phyloP scores from a whole-genome alignment of 345 rosid species.

The Eutrema heterophyllum region DNA sequence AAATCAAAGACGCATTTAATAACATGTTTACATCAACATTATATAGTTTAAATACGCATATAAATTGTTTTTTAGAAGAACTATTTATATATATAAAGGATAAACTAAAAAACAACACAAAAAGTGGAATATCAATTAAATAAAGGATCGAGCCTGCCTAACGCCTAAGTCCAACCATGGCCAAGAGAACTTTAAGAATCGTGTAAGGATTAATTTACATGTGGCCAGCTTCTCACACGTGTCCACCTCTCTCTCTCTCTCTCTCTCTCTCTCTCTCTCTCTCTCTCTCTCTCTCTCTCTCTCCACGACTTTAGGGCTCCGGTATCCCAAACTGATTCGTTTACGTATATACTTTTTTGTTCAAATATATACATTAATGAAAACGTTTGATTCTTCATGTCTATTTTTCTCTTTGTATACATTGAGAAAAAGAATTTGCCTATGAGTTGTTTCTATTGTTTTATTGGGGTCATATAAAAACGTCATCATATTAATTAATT shows the following conservation, averaged over 20 bases:
- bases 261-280: not conserved
- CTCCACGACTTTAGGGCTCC: conserved; percentile 31
- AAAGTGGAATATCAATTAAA: not conserved
- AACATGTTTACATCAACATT: not conserved
- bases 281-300: not conserved
- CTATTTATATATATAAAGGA: not conserved
- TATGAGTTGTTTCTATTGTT: not conserved
- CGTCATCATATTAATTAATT: not conserved
- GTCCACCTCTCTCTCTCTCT: not conserved
- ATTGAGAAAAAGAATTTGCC: conserved; percentile 3
- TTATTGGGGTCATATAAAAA: not conserved
- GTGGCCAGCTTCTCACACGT: conserved; percentile 24
- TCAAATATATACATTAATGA: not conserved
- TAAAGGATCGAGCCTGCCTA: conserved; percentile 9
- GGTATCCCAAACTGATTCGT: conserved; percentile 23
- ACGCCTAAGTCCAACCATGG: conserved; percentile 15
- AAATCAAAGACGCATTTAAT: too few relatives aligned
- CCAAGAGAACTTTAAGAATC: conserved; percentile 1
- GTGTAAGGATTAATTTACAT: conserved; percentile 10
- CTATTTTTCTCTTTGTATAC: not conserved
- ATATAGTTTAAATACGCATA: not conserved
- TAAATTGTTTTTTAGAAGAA: too few relatives aligned
- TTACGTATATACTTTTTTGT: not conserved
- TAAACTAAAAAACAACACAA: not conserved
- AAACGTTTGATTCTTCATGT: not conserved